phyloP scores from a whole-genome alignment of 768 basidiomycete species.

The Clavulina sp. region DNA sequence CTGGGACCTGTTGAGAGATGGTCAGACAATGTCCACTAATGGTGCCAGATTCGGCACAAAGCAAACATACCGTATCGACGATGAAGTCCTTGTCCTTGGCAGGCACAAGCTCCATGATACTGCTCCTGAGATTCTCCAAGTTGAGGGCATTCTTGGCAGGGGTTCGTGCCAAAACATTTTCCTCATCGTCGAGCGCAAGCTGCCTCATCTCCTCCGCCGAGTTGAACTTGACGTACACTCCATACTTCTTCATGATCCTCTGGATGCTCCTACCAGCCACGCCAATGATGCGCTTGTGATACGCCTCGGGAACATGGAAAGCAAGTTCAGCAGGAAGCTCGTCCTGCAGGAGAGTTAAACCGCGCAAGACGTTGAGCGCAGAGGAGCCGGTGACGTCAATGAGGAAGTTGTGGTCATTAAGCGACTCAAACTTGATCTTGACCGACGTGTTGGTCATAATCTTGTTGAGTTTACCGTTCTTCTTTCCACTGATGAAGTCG shows the following conservation, averaged over 20 bases:
- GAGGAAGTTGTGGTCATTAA: slow-evolving; percentile 89
- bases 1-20: slow-evolving; percentile 33
- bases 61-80: slow-evolving; percentile 40
- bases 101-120: slow-evolving; percentile 94
- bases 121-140: slow-evolving; percentile 84
- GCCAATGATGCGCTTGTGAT: slow-evolving; percentile 98
- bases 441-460: slow-evolving; percentile 96
- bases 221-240: slow-evolving; percentile 99
- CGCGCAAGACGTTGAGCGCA: slow-evolving; percentile 57
- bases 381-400: slow-evolving; percentile 82
- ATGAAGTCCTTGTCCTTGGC: slow-evolving; percentile 99
- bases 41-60: neutral
- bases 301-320: slow-evolving; percentile 95
- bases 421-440: slow-evolving; percentile 98
- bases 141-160: slow-evolving; percentile 95
- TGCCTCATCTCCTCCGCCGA: slow-evolving; percentile 83
- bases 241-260: slow-evolving; percentile 98
- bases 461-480: slow-evolving; percentile 99
- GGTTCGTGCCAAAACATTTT: slow-evolving; percentile 96
- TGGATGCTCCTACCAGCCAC: slow-evolving; percentile 97
- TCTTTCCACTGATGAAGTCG: slow-evolving; percentile 97
- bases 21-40: neutral
- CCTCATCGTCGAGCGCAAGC: slow-evolving; percentile 42
- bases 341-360: slow-evolving; percentile 79
- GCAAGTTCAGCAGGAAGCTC: slow-evolving; percentile 97